Percentiles rank a stretch among this genome's conserved stretches.
phyloP scores from a whole-genome alignment of 345 rosid species.

The Linum usitatissimum region DNA sequence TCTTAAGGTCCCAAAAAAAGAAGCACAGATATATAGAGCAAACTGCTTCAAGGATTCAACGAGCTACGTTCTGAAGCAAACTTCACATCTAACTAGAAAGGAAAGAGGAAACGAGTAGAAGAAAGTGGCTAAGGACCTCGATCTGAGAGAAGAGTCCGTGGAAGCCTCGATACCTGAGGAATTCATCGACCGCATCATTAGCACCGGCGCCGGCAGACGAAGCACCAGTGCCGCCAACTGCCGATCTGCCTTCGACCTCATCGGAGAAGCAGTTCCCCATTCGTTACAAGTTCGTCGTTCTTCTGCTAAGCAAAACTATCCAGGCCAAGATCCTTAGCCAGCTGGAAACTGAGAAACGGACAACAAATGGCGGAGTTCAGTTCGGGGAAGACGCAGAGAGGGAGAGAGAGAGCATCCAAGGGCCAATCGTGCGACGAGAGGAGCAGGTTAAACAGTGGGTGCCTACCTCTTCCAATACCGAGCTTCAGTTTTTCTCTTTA shows the following conservation, averaged over 20 bases:
- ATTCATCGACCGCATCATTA: conserved; percentile 65
- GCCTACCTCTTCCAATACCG: background rate
- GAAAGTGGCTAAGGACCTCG: conserved; percentile 41
- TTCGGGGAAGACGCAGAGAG: background rate
- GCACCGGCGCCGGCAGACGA: conserved; percentile 24
- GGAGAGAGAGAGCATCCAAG: background rate
- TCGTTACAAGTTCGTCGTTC: background rate
- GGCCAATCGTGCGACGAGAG: background rate
- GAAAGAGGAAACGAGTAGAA: background rate
- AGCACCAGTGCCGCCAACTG: conserved; percentile 43
- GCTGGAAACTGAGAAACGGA: background rate
- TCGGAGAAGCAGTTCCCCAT: conserved; percentile 95
- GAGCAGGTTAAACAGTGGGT: background rate
- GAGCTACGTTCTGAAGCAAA: background rate
- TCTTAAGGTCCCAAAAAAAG: background rate
- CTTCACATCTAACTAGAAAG: background rate
- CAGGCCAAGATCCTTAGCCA: background rate
- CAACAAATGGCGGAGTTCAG: background rate
- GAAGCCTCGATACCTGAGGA: conserved; percentile 60
- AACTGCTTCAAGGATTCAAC: background rate
- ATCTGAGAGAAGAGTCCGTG: conserved; percentile 61
- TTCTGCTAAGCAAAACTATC: background rate
- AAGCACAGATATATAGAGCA: background rate
- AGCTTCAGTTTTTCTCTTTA: too few species aligned
- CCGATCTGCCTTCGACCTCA: conserved; percentile 45